Base-by-base conservation (phyloP, 257 asterid species). In the Rhazya stricta region DNA sequence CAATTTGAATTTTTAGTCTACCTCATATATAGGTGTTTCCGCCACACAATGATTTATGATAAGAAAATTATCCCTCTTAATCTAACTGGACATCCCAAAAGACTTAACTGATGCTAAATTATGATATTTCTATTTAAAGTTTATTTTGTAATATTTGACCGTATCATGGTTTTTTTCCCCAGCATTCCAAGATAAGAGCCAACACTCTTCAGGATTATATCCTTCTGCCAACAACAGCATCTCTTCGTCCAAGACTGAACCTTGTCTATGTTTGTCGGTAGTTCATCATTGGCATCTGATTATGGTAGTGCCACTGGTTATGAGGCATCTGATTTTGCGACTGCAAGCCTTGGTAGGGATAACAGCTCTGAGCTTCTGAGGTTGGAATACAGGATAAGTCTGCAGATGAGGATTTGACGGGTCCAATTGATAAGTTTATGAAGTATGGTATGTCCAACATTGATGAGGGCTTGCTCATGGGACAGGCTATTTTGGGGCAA, bases 391-490 rank as follows among this genome's bases (percentile, higher is more conserved):
- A 92, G 77, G 98, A 92, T 78, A 80, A 88, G 70, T 86, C 93
- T 12, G 74, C 78, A 73, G 91, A 91, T 75, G 96, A 92, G 71
- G 92, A 89, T 78, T 72, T 82, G 75, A 75, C 94, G 16, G 90
- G 94, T 81, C 96, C 96, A 62, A 85, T 91, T 3, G 94, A 95
- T 83, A 92, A 87, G 89, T 93, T 92, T 86, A 89, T 95, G 78
- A 95, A 89, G 88, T 89, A 91, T 85, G 99, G 98, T 60, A 86
- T 92, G 92, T 85, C 96, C 76, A 95, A 92, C 77, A 92, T 95
- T 70, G 99, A 92, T 2, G 98, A 95, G 83, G 97, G 99, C 72
- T 86, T 95, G 86, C 89, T 92, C 54, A 88, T 92, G 96, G 98
- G 99, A 79, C 93, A 91, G 69, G 92, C 94, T 82, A 92, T 95